Conservation (phyloP, 2,329 filamentous ascomycete species). For the Hansfordia pulvinata region DNA sequence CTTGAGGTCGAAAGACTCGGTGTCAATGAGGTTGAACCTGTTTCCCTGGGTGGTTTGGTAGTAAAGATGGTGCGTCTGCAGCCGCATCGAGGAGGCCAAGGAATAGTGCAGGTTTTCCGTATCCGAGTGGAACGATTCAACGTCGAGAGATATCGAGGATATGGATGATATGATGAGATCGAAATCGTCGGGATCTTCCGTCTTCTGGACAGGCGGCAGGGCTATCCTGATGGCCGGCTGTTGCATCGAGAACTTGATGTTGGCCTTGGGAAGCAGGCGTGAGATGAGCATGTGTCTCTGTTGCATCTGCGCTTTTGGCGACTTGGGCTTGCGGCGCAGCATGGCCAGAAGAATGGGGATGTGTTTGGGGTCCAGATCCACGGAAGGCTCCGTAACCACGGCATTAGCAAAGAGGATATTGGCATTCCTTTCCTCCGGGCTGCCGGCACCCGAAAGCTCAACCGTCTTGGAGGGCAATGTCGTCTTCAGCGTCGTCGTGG, state of each 20-base stretch:
- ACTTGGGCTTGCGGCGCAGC: slow-evolving; percentile 40
- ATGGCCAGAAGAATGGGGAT: slow-evolving; percentile 74
- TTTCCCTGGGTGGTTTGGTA: slow-evolving; percentile 80
- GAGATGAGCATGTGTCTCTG: slow-evolving; percentile 63
- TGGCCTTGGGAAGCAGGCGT: slow-evolving; percentile 83
- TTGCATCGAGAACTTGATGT: slow-evolving; percentile 89
- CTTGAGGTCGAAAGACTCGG: slow-evolving; percentile 79
- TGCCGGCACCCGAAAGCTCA: slow-evolving; percentile 59
- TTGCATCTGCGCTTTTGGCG: slow-evolving; percentile 24
- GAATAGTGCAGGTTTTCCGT: slow-evolving; percentile 80
- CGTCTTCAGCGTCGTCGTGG: slow-evolving; percentile 86
- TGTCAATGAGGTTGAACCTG: slow-evolving; percentile 76
- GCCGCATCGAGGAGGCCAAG: slow-evolving; percentile 64
- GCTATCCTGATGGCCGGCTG: slow-evolving; percentile 89
- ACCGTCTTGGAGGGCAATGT: slow-evolving; percentile 92
- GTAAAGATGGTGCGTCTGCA: slow-evolving; percentile 81
- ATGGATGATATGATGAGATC: slow-evolving; percentile 92
- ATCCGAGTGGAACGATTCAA: slow-evolving; percentile 89
- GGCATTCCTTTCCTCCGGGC: slow-evolving; percentile 71
- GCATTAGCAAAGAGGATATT: slow-evolving; percentile 96
- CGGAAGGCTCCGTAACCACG: slow-evolving; percentile 86
- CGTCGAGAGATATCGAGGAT: slow-evolving; percentile 82
- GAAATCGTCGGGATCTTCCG: slow-evolving; percentile 62
- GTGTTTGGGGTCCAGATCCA: slow-evolving; percentile 87
- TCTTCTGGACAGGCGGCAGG: slow-evolving; percentile 61